Percentiles rank a stretch among this genome's conserved stretches.
These are phyloP conservation scores for Musa schizocarpa DNA, from an alignment of 176 grass and related monocot genomes.

Conservation along the genomic window DNA sequence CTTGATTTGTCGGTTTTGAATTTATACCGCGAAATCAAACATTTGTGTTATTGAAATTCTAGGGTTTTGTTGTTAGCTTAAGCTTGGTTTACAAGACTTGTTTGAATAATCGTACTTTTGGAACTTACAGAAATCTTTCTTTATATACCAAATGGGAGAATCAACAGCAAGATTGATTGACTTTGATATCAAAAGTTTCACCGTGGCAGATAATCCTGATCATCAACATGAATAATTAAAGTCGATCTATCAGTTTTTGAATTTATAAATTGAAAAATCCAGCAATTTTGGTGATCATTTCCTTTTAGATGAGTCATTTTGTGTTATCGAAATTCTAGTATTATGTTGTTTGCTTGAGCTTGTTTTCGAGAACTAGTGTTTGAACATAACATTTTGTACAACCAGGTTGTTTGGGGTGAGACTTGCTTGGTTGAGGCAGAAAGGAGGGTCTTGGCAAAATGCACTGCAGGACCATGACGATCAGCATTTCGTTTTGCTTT, in stretches of 20 bases:
- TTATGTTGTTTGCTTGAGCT: neutral
- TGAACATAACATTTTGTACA: neutral
- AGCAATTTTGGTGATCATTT: too few relatives aligned
- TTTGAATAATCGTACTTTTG: too few relatives aligned
- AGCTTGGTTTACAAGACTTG: too few relatives aligned
- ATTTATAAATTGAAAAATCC: neutral
- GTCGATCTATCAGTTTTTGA: neutral
- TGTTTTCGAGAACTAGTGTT: neutral
- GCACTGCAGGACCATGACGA: slow-evolving; percentile 73
- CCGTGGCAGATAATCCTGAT: too few relatives aligned
- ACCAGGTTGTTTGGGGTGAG: slow-evolving; percentile 82
- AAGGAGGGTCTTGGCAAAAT: slow-evolving; percentile 75
- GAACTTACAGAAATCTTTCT: too few relatives aligned
- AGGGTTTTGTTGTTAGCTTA: too few relatives aligned
- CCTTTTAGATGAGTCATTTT: neutral
- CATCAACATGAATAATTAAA: neutral
- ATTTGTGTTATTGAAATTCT: too few relatives aligned
- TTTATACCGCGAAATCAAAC: too few relatives aligned
- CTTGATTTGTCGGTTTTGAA: too few relatives aligned
- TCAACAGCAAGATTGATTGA: too few relatives aligned
- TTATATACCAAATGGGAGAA: too few relatives aligned
- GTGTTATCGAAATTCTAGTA: neutral
- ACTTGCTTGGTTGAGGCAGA: slow-evolving; percentile 96
- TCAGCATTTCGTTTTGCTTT: slow-evolving; percentile 55
- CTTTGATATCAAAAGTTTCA: too few relatives aligned